These are phyloP conservation scores for Aureobasidium zeae DNA, from an alignment of 2,329 filamentous ascomycete species.

Conservation along the genomic window DNA sequence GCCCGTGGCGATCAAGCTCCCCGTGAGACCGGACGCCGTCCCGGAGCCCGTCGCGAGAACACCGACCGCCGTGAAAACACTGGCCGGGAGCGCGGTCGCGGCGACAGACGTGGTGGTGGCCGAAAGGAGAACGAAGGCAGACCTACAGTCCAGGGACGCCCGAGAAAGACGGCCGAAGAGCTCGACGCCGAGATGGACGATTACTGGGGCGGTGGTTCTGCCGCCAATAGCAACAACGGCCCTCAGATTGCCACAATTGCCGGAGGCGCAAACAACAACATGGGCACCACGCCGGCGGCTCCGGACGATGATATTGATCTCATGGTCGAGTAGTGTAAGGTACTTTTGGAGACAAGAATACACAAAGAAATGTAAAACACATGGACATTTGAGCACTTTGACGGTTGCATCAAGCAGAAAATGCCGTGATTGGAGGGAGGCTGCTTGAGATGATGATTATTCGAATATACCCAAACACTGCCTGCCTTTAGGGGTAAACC, in stretches of 20 bases:
- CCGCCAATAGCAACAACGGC: slow-evolving; percentile 10
- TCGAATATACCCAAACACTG: no score
- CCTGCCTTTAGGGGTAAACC: no score
- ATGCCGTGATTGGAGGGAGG: no score
- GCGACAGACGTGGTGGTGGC: slow-evolving; percentile 35
- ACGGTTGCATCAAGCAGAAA: no score
- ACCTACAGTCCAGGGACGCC: slow-evolving; percentile 37
- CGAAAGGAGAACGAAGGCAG: slow-evolving; percentile 41
- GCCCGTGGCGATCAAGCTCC: slow-evolving; percentile 33
- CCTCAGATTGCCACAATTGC: slow-evolving; percentile 13
- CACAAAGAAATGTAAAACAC: no score
- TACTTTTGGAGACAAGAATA: not conserved
- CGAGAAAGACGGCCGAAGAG: slow-evolving; percentile 82
- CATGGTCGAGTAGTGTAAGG: slow-evolving; percentile 18
- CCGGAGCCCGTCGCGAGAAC: slow-evolving; percentile 35
- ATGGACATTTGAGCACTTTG: no score
- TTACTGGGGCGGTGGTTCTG: slow-evolving; percentile 46
- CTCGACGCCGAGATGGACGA: slow-evolving; percentile 95
- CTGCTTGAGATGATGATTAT: no score
- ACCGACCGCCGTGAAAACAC: slow-evolving; percentile 19
- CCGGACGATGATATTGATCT: slow-evolving; percentile 20
- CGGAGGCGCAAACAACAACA: slow-evolving; percentile 10
- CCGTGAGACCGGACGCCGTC: slow-evolving; percentile 40
- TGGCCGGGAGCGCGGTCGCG: slow-evolving; percentile 31
- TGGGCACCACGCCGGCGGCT: slow-evolving; percentile 11